Conservation (phyloP, 768 basidiomycete genomes). For the Mrakia gelida region DNA sequence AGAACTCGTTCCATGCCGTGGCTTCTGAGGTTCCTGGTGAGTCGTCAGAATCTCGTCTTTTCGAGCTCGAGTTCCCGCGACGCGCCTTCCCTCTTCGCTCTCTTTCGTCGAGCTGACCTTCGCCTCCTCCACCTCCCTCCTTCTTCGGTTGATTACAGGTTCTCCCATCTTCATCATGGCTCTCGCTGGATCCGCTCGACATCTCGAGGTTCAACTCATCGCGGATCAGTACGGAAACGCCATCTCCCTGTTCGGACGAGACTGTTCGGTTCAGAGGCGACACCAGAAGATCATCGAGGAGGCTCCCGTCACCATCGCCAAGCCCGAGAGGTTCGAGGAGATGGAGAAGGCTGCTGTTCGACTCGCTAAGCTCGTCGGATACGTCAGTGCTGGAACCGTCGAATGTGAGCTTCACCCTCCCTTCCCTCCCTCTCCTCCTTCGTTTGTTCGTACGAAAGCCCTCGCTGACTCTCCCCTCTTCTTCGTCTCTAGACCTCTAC, state of each 20-base stretch:
- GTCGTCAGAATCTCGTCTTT: slow-evolving; percentile 30
- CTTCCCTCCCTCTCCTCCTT: slow-evolving; percentile 19
- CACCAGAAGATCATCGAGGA: slow-evolving; percentile 99
- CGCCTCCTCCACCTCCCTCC: background rate
- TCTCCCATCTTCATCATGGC: slow-evolving; percentile 99
- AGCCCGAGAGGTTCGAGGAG: slow-evolving; percentile 81
- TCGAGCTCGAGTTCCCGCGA: slow-evolving; percentile 24
- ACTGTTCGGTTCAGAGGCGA: slow-evolving; percentile 97
- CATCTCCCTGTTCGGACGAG: slow-evolving; percentile 96
- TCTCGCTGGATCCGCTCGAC: slow-evolving; percentile 93
- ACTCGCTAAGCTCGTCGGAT: slow-evolving; percentile 96
- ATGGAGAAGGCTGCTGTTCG: slow-evolving; percentile 99
- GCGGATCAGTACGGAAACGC: slow-evolving; percentile 99
- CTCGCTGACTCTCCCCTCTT: background rate
- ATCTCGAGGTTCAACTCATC: slow-evolving; percentile 94
- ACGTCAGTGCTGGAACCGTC: slow-evolving; percentile 97
- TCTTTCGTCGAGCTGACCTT: slow-evolving; percentile 15
- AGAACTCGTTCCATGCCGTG: slow-evolving; percentile 89
- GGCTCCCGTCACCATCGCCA: slow-evolving; percentile 96
- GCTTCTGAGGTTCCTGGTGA: slow-evolving; percentile 92
- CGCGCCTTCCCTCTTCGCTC: no score
- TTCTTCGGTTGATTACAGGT: slow-evolving; percentile 48
- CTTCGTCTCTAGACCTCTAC: slow-evolving; percentile 67
- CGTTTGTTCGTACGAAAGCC: slow-evolving; percentile 29
- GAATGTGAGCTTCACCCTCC: slow-evolving; percentile 62